Evolutionary conservation across 495 filamentous ascomycete species (phyloP), one percentile per base, ranked within the genome.

Genomic region (Xylaria grammica): DNA sequence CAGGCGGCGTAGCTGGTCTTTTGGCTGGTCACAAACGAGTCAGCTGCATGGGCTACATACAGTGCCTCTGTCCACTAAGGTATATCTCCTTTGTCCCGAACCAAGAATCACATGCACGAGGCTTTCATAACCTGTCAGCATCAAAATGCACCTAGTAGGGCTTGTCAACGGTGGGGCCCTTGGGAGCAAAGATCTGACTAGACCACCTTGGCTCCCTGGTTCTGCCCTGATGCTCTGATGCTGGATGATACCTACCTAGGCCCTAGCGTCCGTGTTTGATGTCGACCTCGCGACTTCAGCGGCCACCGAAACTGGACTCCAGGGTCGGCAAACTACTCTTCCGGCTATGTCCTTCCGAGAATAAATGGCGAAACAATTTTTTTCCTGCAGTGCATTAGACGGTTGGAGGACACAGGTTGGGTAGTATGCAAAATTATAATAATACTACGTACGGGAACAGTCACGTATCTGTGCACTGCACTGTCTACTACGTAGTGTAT

Each of bases 11-110:
- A 46, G 66, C 68, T 29, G 61, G 57, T 67, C n/a, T n/a, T n/a
- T n/a, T n/a, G n/a, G 67, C 27, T 61, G 30, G 42, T 36, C 62
- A 52, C 64, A 19, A 65, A 52, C 59, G 71, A 73, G 69, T 73
- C 69, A 69, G 56, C 59, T 63, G 46, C 53, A 53, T 58, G 57
- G 57, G 50, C 34, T 59, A 48, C n/a, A 59, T 22, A 57, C 27
- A 29, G 42, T 9, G 24, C 50, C 2, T 9, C 13, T 17, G 8
- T 17, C 24, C n/a, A 1, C 19, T 56, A 56, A 3, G 20, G 27
- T 10, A 44, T 42, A 45, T 9, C 24, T 59, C 56, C 40, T 29
- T 46, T 45, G 24, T 45, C 54, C 54, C 54, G 54, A 45, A 27
- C 7, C 19, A 15, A 49, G n/a, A 36, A 36, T 60, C 57, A 60